These are phyloP conservation scores for Yamadazyma phyllophila DNA, from an alignment of 805 yeast genomes.

Conservation along the genomic window DNA sequence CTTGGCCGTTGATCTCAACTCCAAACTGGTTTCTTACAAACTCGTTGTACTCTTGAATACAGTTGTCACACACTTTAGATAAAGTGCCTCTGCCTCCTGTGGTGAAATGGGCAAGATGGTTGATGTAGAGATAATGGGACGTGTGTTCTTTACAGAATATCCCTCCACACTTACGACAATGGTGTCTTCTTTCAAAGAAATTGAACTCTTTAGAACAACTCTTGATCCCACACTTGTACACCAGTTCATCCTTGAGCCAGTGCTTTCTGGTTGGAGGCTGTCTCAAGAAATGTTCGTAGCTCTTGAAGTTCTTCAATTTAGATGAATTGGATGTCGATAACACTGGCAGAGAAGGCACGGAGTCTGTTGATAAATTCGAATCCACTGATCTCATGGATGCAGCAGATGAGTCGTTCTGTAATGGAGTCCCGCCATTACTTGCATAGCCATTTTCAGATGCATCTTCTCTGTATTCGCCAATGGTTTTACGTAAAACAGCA, in stretches of 20 bases:
- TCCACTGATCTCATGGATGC: conserved; percentile 32
- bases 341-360: conserved; percentile 15
- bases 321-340: conserved; percentile 7
- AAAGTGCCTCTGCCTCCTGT: conserved; percentile 67
- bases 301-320: conserved; percentile 11
- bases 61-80: conserved; percentile 67
- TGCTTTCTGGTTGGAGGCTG: conserved; percentile 57
- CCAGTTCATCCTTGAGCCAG: conserved; percentile 72
- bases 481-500: conserved; percentile 67
- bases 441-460: background rate
- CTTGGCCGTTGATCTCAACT: conserved; percentile 9
- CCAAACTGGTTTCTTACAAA: conserved; percentile 45
- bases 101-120: conserved; percentile 59
- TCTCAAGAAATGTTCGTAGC: conserved; percentile 27
- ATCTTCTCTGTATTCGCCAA: conserved; percentile 10
- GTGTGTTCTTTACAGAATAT: conserved; percentile 72
- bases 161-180: conserved; percentile 83
- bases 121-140: conserved; percentile 52
- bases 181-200: conserved; percentile 76
- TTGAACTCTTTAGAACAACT: conserved; percentile 67
- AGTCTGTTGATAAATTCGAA: conserved; percentile 29
- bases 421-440: background rate
- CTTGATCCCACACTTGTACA: conserved; percentile 56
- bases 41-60: conserved; percentile 60
- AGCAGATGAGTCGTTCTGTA: conserved; percentile 14